Base-by-base conservation (phyloP, 2,329 filamentous ascomycete species). In the Ophiocordyceps unilateralis region DNA sequence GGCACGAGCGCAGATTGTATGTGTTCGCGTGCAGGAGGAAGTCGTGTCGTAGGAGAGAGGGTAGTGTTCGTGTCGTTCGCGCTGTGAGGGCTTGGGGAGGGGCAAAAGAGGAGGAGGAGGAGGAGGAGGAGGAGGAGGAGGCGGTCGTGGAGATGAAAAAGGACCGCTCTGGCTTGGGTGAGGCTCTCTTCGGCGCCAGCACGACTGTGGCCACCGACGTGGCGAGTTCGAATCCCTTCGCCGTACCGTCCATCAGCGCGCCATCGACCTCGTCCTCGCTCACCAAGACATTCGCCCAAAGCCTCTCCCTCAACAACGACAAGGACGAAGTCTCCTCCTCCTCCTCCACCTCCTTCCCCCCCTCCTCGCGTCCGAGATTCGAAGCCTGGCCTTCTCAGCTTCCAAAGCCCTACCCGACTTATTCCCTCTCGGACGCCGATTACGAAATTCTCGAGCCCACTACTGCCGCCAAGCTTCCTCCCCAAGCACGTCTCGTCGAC, bases 1-100 rank as follows among this genome's bases (percentile, higher is more conserved):
- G 80, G 44, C 85, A 96, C 61, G 86, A 95, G 55, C 73, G 91
- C 51, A 76, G 89, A 47, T 59, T 98, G 17, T 96, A 95, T 55
- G 69, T 98, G 12, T 87, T 93, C 59, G 75, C 75, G 17, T 98
- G 91, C 60, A 74, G 78, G 46, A 72, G 76, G 50, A 84, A 83
- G 58, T 68, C 76, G 11, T 98, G 91, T 57, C 76, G 83, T 53
- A 73, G 88, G 48, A 89, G 86, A 54, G 72, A 80, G 19, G 91
- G 91, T 1, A 89, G 83, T 57, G 72, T 95, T 45, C 74, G 88
- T 23, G 83, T 72, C 1, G 56, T 94, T 36, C 70, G 89, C 46
- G 83, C 79, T 4, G 69, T 84, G 17, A 73, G 77, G 23, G 61
- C 78, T 19, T 67, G 67, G 51, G 59, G 61, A 17, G 64, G 62